Evolutionary conservation across 176 grass and related monocot genomes (phyloP).

Genomic region (Canna indica): DNA sequence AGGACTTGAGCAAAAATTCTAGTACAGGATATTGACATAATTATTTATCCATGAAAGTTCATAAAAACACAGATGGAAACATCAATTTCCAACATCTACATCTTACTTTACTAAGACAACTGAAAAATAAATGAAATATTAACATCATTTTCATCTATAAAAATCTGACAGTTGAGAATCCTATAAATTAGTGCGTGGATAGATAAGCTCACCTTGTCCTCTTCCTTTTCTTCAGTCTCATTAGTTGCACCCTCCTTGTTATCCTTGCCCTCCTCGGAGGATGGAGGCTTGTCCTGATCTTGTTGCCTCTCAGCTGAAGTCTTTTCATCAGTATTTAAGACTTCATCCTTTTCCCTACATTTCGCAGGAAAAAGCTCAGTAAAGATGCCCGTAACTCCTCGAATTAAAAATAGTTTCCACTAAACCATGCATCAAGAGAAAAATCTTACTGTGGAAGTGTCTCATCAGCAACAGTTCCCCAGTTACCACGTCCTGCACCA

Average conservation of each 20-base stretch:
- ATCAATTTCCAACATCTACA: too few species aligned
- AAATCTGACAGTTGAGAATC: too few species aligned
- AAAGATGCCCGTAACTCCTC: not conserved
- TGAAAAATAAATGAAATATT: not conserved
- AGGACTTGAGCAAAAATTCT: too few species aligned
- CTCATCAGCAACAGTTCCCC: slow-evolving; percentile 56
- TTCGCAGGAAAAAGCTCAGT: not conserved
- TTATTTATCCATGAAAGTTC: too few species aligned
- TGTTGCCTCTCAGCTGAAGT: slow-evolving; percentile 15
- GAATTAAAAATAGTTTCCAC: not conserved
- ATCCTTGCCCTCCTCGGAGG: slow-evolving; percentile 26
- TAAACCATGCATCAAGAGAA: not conserved
- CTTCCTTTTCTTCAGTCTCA: slow-evolving; percentile 35
- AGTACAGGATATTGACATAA: too few species aligned
- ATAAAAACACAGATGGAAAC: too few species aligned
- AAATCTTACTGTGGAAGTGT: slow-evolving; percentile 31
- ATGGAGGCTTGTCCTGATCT: slow-evolving; percentile 16
- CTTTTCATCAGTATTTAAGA: slow-evolving; percentile 23
- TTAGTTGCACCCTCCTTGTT: slow-evolving; percentile 25
- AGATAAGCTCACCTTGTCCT: slow-evolving; percentile 33
- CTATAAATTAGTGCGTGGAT: not conserved
- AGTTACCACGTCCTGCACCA: slow-evolving; percentile 61
- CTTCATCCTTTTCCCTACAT: slow-evolving; percentile 29
- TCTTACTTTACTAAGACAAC: too few species aligned
- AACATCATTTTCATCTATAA: not conserved